phyloP scores from a whole-genome alignment of 2,329 filamentous ascomycete species.

The Chalara sp. region DNA sequence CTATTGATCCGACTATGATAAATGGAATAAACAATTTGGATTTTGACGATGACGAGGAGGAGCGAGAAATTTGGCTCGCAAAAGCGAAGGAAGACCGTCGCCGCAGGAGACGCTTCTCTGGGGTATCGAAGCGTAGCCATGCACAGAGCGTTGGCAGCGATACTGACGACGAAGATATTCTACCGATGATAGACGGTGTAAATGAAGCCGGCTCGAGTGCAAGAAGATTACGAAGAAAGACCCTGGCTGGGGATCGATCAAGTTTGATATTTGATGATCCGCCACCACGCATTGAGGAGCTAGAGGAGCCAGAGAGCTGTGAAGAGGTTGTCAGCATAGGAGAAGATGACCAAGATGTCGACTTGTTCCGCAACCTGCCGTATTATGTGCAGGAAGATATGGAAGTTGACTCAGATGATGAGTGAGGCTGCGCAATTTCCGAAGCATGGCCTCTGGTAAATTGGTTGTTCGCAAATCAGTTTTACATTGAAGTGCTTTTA shows the following conservation, averaged over 20 bases:
- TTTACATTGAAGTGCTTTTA: too few relatives aligned
- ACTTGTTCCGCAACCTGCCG: constrained; percentile 17
- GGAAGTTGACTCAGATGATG: constrained; percentile 22
- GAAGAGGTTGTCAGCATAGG: constrained; percentile 23
- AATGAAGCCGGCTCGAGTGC: constrained; percentile 26
- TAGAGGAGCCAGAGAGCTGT: constrained; percentile 26
- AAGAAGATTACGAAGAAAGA: constrained; percentile 25
- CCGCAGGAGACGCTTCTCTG: constrained; percentile 22
- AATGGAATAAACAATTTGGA: constrained; percentile 16
- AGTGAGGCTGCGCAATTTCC: constrained; percentile 1
- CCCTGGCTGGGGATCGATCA: constrained; percentile 17
- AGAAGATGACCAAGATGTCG: constrained; percentile 14
- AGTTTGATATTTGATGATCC: constrained; percentile 29
- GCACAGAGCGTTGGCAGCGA: constrained; percentile 27
- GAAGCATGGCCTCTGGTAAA: too few relatives aligned
- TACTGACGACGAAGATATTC: constrained; percentile 28
- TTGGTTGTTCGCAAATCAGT: too few relatives aligned
- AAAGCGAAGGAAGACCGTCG: constrained; percentile 17
- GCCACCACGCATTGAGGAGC: constrained; percentile 26
- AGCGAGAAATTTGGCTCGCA: constrained; percentile 21
- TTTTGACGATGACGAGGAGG: constrained; percentile 15
- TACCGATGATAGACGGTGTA: constrained; percentile 21
- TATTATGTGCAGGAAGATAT: constrained; percentile 22
- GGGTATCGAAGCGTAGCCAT: constrained; percentile 25
- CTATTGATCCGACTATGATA: constrained; percentile 17